Conservation (phyloP, 1,284 basidiomycete species). For the Vanrija humicola region DNA sequence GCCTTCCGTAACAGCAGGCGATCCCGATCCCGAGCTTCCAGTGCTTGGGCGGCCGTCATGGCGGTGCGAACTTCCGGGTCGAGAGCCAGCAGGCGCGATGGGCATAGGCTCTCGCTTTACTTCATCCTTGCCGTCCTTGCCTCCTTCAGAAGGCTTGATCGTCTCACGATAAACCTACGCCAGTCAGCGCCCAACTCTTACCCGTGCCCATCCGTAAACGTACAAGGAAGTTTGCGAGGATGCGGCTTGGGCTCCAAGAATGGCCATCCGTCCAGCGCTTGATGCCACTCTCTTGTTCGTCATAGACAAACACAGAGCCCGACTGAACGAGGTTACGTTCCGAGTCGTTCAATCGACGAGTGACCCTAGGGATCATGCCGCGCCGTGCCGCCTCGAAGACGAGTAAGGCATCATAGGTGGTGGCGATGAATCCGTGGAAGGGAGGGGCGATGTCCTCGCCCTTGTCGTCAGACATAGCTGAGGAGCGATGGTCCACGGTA, state of each 20-base stretch:
- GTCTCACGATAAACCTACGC: conserved; percentile 79
- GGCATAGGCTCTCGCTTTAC: conserved; percentile 6
- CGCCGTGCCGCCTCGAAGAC: conserved; percentile 90
- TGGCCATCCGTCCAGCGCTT: conserved; percentile 98
- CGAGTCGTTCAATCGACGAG: conserved; percentile 85
- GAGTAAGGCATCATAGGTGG: conserved; percentile 88
- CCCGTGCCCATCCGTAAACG: conserved; percentile 21
- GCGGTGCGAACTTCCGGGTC: conserved; percentile 9
- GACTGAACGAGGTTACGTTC: conserved; percentile 90
- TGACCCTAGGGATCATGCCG: conserved; percentile 86
- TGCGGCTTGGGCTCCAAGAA: conserved; percentile 65
- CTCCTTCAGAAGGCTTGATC: conserved; percentile 58
- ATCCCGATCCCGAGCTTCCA: conserved; percentile 11
- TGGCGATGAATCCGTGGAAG: conserved; percentile 89
- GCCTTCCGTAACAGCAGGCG: conserved; percentile 3
- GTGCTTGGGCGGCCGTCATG: conserved; percentile 11
- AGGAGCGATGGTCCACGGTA: neutral
- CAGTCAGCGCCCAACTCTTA: neutral
- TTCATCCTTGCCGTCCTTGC: conserved; percentile 13
- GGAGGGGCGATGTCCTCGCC: conserved; percentile 56
- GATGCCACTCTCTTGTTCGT: conserved; percentile 95
- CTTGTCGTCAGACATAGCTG: conserved; percentile 16
- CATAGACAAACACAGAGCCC: conserved; percentile 94
- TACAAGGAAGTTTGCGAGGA: conserved; percentile 85
- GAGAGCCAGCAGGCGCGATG: neutral